Evolutionary conservation across 2,329 filamentous ascomycete species (phyloP).

Genomic region (Boeremia lycopersici): DNA sequence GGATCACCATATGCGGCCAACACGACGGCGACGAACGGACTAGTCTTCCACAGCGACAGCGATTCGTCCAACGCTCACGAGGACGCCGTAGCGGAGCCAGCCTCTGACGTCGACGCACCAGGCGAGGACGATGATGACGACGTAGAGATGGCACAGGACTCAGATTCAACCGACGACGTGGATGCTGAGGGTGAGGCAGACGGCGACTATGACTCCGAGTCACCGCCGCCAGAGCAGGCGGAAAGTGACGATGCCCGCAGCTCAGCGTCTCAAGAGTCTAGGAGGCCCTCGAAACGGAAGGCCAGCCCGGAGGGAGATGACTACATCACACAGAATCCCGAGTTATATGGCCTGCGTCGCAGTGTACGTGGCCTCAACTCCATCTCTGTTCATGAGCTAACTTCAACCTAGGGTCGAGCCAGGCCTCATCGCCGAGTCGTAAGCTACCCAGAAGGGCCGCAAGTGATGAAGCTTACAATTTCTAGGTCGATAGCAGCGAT

Average conservation of each 20-base stretch:
- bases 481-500: conserved; percentile 64
- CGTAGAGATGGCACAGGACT: conserved; percentile 52
- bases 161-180: conserved; percentile 56
- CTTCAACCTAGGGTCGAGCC: conserved; percentile 59
- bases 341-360: conserved; percentile 90
- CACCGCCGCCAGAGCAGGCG: conserved; percentile 50
- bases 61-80: conserved; percentile 76
- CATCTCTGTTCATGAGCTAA: conserved; percentile 38
- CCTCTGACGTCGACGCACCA: conserved; percentile 49
- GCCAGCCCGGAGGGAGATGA: conserved; percentile 73
- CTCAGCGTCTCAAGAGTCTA: conserved; percentile 74
- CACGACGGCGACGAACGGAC: conserved; percentile 51
- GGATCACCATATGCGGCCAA: conserved; percentile 61
- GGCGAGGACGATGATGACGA: conserved; percentile 50
- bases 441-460: conserved; percentile 40
- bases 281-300: conserved; percentile 70
- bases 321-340: conserved; percentile 88
- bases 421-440: conserved; percentile 67
- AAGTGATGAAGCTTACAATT: conserved; percentile 23
- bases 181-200: conserved; percentile 60
- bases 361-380: conserved; percentile 68
- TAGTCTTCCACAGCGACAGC: conserved; percentile 69
- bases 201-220: conserved; percentile 76
- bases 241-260: conserved; percentile 61
- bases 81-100: conserved; percentile 51